phyloP scores from a whole-genome alignment of 2,329 filamentous ascomycete genomes.

The Penicillium capsulatum region DNA sequence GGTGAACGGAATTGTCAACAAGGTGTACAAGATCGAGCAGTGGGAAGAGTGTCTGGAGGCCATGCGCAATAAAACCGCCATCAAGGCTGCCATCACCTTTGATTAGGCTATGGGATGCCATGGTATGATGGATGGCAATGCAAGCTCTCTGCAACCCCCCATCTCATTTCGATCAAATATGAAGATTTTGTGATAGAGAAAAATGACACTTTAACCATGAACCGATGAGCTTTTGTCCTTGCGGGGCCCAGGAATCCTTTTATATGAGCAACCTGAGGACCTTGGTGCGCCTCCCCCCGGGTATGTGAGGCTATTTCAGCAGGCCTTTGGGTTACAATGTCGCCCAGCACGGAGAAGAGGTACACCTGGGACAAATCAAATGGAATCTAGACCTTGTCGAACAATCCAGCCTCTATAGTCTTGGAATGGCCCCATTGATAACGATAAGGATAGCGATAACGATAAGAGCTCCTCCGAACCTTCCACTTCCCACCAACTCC shows the following conservation, averaged over 20 bases:
- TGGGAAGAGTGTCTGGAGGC: conserved; percentile 66
- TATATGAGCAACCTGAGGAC: too few species aligned
- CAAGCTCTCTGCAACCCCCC: background rate
- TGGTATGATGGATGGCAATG: background rate
- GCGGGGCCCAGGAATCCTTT: too few species aligned
- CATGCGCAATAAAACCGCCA: conserved; percentile 67
- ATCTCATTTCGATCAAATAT: background rate
- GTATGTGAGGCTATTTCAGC: background rate
- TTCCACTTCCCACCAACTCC: conserved; percentile 4
- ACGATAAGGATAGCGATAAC: conserved; percentile 4
- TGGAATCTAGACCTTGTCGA: too few species aligned
- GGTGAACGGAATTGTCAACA: conserved; percentile 66
- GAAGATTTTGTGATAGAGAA: too few species aligned
- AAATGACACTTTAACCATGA: too few species aligned
- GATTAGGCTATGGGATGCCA: background rate
- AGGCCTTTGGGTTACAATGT: too few species aligned
- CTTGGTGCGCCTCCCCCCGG: too few species aligned
- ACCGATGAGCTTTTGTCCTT: too few species aligned
- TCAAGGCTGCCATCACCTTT: conserved; percentile 62
- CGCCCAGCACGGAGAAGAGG: too few species aligned
- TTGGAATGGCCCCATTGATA: too few species aligned
- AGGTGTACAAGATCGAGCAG: conserved; percentile 68
- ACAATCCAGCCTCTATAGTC: too few species aligned
- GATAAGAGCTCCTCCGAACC: conserved; percentile 4
- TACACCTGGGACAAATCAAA: too few species aligned